These are phyloP conservation scores for Pleurozium schreberi DNA, from an alignment of 225 moss, liverwort and hornwort species.

Conservation along the genomic window DNA sequence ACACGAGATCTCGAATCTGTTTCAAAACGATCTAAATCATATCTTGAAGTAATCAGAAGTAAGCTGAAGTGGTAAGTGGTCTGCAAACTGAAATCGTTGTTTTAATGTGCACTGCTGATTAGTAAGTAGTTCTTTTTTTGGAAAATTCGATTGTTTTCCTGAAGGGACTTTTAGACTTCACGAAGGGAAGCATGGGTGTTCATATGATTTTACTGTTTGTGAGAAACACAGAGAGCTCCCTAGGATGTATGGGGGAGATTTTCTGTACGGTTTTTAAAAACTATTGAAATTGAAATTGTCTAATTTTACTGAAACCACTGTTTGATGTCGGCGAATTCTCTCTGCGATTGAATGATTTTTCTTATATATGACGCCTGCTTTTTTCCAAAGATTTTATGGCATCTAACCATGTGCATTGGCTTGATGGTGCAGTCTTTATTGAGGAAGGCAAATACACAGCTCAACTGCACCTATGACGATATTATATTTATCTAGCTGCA, in stretches of 20 bases:
- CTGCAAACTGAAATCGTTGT: neutral
- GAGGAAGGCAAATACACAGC: neutral
- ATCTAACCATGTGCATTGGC: neutral
- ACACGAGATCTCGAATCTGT: neutral
- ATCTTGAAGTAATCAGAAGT: neutral
- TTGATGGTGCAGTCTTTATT: conserved; percentile 3
- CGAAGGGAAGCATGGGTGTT: neutral
- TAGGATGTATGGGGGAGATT: neutral
- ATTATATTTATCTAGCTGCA: neutral
- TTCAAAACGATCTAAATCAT: neutral
- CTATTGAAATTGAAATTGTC: neutral
- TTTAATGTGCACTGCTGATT: neutral
- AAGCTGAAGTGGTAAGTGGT: neutral
- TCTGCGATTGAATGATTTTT: neutral
- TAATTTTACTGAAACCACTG: neutral
- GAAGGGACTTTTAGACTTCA: neutral
- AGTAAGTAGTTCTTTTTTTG: neutral
- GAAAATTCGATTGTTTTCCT: neutral
- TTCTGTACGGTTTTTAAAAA: neutral
- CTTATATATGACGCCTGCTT: neutral
- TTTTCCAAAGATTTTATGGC: neutral
- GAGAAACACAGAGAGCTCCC: neutral
- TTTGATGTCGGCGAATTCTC: neutral
- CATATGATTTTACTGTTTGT: neutral
- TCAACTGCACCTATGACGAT: neutral